These are phyloP conservation scores for Carpinus viminea DNA, from an alignment of 306 rosid species.

Conservation along the genomic window DNA sequence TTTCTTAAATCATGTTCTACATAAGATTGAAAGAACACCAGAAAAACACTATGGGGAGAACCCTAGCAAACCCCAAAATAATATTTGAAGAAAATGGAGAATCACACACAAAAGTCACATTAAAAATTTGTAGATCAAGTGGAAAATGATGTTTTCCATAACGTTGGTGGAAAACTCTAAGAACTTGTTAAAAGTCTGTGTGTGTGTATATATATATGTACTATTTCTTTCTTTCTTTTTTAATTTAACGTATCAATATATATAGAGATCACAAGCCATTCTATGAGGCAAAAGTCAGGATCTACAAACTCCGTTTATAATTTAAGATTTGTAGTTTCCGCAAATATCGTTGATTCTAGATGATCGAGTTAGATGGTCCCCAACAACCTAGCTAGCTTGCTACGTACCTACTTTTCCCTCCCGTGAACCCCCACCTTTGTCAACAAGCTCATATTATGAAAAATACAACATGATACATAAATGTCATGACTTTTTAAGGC, in stretches of 20 bases:
- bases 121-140: too few species aligned
- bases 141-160: too few species aligned
- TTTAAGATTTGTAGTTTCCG: not conserved
- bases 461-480: not conserved
- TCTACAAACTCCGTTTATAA: not conserved
- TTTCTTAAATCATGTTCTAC: too few species aligned
- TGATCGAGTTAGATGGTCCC: constrained; percentile 14
- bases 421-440: constrained; percentile 36
- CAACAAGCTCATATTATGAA: not conserved
- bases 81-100: too few species aligned
- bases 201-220: too few species aligned
- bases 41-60: too few species aligned
- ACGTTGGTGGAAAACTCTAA: too few species aligned
- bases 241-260: not conserved
- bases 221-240: not conserved
- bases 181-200: too few species aligned
- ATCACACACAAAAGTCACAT: too few species aligned
- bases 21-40: too few species aligned
- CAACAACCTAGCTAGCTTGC: not conserved
- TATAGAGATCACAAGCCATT: not conserved
- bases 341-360: not conserved
- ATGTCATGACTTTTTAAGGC: not conserved
- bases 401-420: not conserved
- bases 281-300: not conserved
- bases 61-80: too few species aligned